phyloP scores from a whole-genome alignment of 345 rosid genomes.

The Salix udensis region DNA sequence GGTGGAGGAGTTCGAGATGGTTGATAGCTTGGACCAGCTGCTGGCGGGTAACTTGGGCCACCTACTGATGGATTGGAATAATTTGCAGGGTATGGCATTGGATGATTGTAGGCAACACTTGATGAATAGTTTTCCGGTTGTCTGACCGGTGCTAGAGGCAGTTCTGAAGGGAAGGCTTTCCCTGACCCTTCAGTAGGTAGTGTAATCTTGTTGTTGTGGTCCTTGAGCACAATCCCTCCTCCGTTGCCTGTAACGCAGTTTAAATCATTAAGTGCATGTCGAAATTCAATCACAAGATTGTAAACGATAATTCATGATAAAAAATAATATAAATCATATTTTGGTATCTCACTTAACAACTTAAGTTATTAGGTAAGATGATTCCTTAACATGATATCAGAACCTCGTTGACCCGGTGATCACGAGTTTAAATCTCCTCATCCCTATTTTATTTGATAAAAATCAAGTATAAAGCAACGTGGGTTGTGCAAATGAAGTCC shows the following conservation, averaged over 20 bases:
- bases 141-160: slow-evolving; percentile 16
- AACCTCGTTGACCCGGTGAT: fast-evolving
- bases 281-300: background rate
- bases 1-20: slow-evolving; percentile 50
- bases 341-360: too few relatives aligned
- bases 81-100: slow-evolving; percentile 27
- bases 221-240: slow-evolving; percentile 39
- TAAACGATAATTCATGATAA: background rate
- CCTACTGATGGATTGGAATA: slow-evolving; percentile 17
- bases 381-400: too few relatives aligned
- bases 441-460: too few relatives aligned
- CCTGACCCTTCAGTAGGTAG: slow-evolving; percentile 25
- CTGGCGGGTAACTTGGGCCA: slow-evolving; percentile 9
- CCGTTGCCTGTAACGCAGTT: background rate
- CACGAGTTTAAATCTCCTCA: too few relatives aligned
- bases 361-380: too few relatives aligned
- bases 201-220: slow-evolving; percentile 25
- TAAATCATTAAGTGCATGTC: background rate
- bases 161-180: slow-evolving; percentile 18
- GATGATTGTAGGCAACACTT: slow-evolving; percentile 25
- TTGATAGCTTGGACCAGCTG: slow-evolving; percentile 30
- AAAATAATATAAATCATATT: too few relatives aligned
- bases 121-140: slow-evolving; percentile 26
- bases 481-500: too few relatives aligned
- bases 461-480: too few relatives aligned